Evolutionary conservation across 73 alveolate genomes (phyloP).

Genomic region (Paraurostyla sp.): DNA sequence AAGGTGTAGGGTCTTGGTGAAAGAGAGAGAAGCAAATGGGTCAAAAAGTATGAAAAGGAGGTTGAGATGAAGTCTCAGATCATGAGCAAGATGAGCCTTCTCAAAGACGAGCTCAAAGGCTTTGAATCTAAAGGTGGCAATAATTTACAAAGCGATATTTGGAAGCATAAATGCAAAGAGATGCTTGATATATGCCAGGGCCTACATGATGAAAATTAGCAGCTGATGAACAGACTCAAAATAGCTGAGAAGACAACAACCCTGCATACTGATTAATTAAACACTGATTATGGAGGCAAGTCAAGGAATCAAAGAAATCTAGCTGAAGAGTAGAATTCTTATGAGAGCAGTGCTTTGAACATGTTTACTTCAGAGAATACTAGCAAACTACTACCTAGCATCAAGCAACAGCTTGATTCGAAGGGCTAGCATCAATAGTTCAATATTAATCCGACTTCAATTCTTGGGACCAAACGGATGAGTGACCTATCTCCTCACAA

Average conservation of each 20-base stretch:
- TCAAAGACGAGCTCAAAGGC: constrained; percentile 63
- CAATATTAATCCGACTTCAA: neutral
- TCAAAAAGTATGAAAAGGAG: constrained; percentile 41
- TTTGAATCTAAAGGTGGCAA: constrained; percentile 44
- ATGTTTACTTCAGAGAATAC: too few species aligned
- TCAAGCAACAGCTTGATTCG: neutral
- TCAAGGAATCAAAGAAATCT: neutral
- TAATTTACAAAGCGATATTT: constrained; percentile 14
- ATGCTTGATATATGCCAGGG: constrained; percentile 60
- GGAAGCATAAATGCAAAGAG: constrained; percentile 68
- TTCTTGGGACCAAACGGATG: neutral
- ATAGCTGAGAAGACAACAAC: too few species aligned
- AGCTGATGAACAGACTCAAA: neutral
- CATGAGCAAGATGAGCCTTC: constrained; percentile 35
- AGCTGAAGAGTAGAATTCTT: too few species aligned
- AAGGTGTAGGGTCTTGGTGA: neutral
- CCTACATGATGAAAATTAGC: constrained; percentile 60
- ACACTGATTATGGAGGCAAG: neutral
- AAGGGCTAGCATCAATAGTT: neutral
- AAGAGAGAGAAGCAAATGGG: neutral
- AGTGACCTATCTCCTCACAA: constrained; percentile 37
- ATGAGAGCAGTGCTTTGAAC: too few species aligned
- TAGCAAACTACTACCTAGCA: neutral
- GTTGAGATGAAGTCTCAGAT: constrained; percentile 62
- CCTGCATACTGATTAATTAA: neutral